Percentiles rank a stretch among this genome's conserved stretches.
Evolutionary conservation across 148 eudicot species (phyloP).

Genomic region (Oxyria digyna): DNA sequence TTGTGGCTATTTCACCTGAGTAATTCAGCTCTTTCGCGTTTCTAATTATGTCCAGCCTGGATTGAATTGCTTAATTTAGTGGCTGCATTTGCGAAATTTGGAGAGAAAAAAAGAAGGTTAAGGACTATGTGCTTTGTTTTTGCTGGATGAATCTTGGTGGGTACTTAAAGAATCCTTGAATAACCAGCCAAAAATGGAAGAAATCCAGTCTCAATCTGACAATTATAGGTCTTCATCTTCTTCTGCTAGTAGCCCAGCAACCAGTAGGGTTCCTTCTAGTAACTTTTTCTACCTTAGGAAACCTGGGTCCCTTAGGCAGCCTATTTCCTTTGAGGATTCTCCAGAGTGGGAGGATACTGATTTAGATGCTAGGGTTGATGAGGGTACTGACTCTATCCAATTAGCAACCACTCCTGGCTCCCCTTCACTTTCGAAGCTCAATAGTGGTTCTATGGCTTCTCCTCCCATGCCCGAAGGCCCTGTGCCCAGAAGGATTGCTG

Average conservation of each 20-base stretch:
- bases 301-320: conserved; percentile 72
- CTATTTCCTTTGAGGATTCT: conserved; percentile 71
- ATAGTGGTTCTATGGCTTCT: conserved; percentile 81
- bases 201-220: conserved; percentile 83
- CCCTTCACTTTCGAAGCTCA: conserved; percentile 74
- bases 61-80: neutral
- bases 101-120: neutral
- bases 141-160: conserved; percentile 2
- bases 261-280: conserved; percentile 77
- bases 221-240: conserved; percentile 94
- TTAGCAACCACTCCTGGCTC: conserved; percentile 69
- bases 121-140: neutral
- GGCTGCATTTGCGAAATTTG: neutral
- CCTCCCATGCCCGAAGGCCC: conserved; percentile 62
- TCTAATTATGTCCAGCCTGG: neutral
- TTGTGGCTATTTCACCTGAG: neutral
- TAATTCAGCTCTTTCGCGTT: neutral
- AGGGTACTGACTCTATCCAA: conserved; percentile 66
- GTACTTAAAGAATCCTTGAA: neutral
- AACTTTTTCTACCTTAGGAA: conserved; percentile 80
- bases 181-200: conserved; percentile 45
- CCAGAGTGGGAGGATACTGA: conserved; percentile 96
- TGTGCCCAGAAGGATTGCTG: conserved; percentile 56
- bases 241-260: conserved; percentile 87
- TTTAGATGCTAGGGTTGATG: conserved; percentile 68